Base-by-base conservation (phyloP, 2,329 filamentous ascomycete species). In the Alternaria consortialis region DNA sequence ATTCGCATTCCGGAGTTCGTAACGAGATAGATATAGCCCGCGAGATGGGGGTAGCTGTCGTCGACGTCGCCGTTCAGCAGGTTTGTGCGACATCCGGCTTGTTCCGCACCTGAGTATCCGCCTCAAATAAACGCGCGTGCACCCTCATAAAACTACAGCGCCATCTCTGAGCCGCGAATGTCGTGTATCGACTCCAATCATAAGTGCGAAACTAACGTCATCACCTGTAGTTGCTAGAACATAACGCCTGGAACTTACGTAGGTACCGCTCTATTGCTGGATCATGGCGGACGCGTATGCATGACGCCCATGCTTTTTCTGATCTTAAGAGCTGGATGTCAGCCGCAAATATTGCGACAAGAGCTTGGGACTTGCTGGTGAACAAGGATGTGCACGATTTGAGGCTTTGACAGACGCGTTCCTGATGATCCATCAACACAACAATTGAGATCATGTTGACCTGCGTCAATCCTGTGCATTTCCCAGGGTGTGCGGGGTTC, bases 1-100 rank as follows among this genome's bases (percentile, higher is more conserved):
- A 43, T 68, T 68, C 62, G 65, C 43, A 12, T 63, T 66, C 17
- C 43, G 31, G 46, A 27, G 20, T 17, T 37, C 32, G 32, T 27
- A 50, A 37, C 20, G 32, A 44, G 29, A 32, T 17, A 56, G 23
- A 25, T 42, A 29, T 20, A 44, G 46, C 9, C 25, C 27, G 32
- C 46, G 12, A 13, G 31, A n/a, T n/a, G 13, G 13, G 20, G 2
- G 20, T 23, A 17, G 31, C 32, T 29, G 7, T 48, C 29, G 46
- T 50, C 32, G 32, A 37, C 46, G 32, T 50, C 46, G 31, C 46
- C 13, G 34, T 37, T 23, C 13, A 27, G 23, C 27, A 32, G 46
- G 32, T 37, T 37, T 9, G 32, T 27, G 46, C 46, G 46, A 25
- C 46, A 50, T 36, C 46, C 46, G 46, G 20, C n/a, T 37, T 15